phyloP scores from a whole-genome alignment of 139 green algal genomes.

The Chlorella sp. region DNA sequence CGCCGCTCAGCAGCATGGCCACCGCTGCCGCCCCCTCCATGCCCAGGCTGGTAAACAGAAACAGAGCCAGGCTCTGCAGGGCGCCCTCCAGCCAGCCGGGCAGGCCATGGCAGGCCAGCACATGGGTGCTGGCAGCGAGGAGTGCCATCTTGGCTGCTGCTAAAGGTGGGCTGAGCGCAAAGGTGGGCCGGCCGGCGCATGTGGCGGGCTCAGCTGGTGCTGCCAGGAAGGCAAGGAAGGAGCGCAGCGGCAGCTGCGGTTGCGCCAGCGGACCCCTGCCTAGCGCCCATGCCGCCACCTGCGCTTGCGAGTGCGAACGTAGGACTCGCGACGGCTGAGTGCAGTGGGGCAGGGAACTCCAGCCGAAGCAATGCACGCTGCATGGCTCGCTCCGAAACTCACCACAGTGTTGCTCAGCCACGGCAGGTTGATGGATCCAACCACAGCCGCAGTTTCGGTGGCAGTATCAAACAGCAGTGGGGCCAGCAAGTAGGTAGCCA shows the following conservation, averaged over 20 bases:
- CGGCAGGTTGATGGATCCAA: constrained; percentile 4
- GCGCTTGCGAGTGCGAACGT: neutral
- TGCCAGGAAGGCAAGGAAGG: constrained; percentile 1
- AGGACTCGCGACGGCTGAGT: too few relatives aligned
- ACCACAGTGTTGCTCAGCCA: constrained; percentile 3
- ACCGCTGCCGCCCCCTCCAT: neutral
- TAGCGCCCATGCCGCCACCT: neutral
- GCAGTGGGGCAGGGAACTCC: too few relatives aligned
- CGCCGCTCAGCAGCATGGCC: neutral
- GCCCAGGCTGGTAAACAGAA: constrained; percentile 19
- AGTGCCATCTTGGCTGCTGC: neutral
- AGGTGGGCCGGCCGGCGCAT: neutral
- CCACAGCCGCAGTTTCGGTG: neutral
- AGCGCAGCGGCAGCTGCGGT: neutral
- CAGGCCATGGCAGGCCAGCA: neutral
- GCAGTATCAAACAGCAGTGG: neutral
- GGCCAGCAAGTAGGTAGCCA: neutral
- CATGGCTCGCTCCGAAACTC: too few relatives aligned
- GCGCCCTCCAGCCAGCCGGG: neutral
- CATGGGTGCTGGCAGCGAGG: too few relatives aligned
- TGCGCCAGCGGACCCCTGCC: neutral
- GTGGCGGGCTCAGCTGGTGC: neutral
- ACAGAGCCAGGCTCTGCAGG: neutral
- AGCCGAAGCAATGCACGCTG: too few relatives aligned
- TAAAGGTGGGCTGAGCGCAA: neutral